Conservation (phyloP, 306 rosid species). For the Cucurbita moschata region DNA sequence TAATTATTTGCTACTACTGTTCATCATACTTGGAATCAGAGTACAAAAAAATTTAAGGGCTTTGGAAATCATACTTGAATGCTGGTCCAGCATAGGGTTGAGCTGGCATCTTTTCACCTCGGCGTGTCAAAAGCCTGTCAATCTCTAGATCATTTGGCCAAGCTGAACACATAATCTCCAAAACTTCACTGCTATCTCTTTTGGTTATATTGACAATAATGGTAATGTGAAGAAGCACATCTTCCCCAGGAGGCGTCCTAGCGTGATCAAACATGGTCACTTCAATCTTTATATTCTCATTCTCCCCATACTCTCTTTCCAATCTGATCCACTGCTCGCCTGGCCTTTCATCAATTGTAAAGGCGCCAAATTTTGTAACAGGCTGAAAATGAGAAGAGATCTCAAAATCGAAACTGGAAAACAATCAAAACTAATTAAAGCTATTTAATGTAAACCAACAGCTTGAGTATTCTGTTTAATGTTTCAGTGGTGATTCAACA, state of each 20-base stretch:
- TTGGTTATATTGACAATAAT: constrained; percentile 51
- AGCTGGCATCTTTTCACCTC: constrained; percentile 18
- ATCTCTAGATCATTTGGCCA: constrained; percentile 70
- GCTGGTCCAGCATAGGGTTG: constrained; percentile 66
- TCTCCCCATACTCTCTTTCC: constrained; percentile 31
- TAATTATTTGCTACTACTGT: not conserved
- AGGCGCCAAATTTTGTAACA: constrained; percentile 34
- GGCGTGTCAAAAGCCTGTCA: constrained; percentile 23
- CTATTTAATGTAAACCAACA: no score
- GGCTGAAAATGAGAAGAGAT: constrained; percentile 28
- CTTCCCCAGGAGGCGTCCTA: constrained; percentile 33
- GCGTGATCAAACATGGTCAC: constrained; percentile 63
- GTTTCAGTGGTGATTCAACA: not conserved
- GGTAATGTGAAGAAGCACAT: constrained; percentile 52
- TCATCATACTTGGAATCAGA: not conserved
- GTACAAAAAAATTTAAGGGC: not conserved
- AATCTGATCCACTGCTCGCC: constrained; percentile 73
- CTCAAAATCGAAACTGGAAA: no score
- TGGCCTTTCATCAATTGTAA: constrained; percentile 42
- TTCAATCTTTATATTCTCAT: constrained; percentile 63
- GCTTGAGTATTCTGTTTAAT: no score
- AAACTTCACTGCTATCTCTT: constrained; percentile 22
- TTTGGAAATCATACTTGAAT: constrained; percentile 43
- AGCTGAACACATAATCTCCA: constrained; percentile 72
- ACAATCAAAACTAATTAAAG: no score